Base-by-base conservation (phyloP, 345 rosid genomes). In the Moricandia arvensis region DNA sequence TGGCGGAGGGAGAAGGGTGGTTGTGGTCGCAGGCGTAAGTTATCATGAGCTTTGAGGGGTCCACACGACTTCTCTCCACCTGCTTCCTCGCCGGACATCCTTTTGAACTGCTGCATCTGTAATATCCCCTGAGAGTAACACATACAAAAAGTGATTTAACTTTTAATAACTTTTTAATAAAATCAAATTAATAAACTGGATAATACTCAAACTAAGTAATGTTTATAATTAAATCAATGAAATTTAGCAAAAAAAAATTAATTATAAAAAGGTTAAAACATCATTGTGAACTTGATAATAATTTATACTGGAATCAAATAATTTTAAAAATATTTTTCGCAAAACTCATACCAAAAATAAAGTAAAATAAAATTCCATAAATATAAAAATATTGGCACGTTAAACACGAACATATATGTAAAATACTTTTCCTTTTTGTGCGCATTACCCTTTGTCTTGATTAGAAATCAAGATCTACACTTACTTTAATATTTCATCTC, bases 41-140 rank as follows among this genome's bases (percentile, higher is more conserved):
- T 78, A 88, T 66, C 53, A 87, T 45, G 38, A 90, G 82, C 73
- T 73, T 82, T 9, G 88, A 49, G 35, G 96, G 93, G 81, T 90
- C 90, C 74, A 79, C 71, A 21, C 83, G 87, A 80, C 91, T 90
- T 13, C 91, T 85, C 76, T 90, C 95, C 17, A 90, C 95, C 79
- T 90, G 92, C 69, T 90, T 90, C 74, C 95, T 84, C 11, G 92
- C 95, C 13, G 92, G 95, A 73, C 95, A 90, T 8, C 95, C 95
- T 78, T 87, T 90, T 51, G 96, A 85, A 49, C 93, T 87, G 35
- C 93, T 90, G 27, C 96, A 90, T 68, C 96, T 81, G 80, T 90
- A 90, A 53, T 90, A 90, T 35, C 96, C 96, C 82, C 93, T 88
- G 15, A 21, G 12, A 2, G 54, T 51, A 35, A 34, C 16, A 24